Evolutionary conservation across 202 grass and related monocot genomes (phyloP), one percentile per base, ranked within the genome.

Genomic region (Schoenoplectus triqueter): DNA sequence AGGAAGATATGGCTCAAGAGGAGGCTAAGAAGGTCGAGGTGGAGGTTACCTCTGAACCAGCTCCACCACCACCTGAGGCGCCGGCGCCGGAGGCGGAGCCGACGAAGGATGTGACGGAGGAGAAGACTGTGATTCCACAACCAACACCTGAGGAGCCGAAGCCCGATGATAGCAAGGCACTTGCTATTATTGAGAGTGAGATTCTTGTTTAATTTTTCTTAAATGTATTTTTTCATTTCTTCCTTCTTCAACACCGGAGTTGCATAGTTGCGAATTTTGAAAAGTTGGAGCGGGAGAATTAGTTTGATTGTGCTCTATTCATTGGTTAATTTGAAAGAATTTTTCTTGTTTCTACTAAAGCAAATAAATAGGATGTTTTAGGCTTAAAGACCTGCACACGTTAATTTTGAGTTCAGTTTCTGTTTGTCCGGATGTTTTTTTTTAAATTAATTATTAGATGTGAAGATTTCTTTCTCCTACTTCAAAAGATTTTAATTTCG

Each of bases 1-100:
- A 79, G 10, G 59, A 45, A 87, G 59, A 80, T 41, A 96, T 92
- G 92, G 87, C 87, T 7, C 92, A 89, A 69, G 93, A 91, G 73
- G 94, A 90, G 40, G 73, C 89, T 81, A 97, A 94, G 94, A 97
- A 92, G 94, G 90, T 89, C 48, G 90, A 94, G 86, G 90, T 88
- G 85, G 90, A 92, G 88, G 82, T 84, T 75, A 20, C 86, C 8
- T 64, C 81, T 13, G 92, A 90, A 82, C 69, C 90, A 44, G 55
- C 89, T 88, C 21, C 84, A 41, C 63, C 64, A 1, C 40, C 51
- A 8, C 8, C 69, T 10, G 67, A 73, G n/a, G 84, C 50, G 3
- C 78, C 84, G 0, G 74, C 75, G 47, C 20, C 81, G 20, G 31
- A 31, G 31, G 31, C 31, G 31, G 81, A 48, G 69, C 13, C 85